These are phyloP conservation scores for Taiozyma sp. DNA, from an alignment of 1,139 yeast species.

Conservation along the genomic window DNA sequence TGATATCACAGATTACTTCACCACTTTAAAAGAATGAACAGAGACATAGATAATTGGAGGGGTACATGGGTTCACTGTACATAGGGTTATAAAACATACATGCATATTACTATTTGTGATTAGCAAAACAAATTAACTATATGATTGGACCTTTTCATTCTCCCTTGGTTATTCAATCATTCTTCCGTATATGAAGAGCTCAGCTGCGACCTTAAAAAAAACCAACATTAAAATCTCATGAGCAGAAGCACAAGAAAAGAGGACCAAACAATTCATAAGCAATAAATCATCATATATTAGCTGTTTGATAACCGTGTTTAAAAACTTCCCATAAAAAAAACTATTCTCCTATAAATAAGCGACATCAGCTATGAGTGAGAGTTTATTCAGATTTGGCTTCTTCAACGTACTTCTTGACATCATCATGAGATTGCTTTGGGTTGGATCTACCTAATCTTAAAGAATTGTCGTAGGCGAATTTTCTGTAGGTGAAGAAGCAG, in stretches of 20 bases:
- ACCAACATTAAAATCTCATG: neutral
- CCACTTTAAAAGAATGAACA: constrained; percentile 33
- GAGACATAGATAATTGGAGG: neutral
- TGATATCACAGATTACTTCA: constrained; percentile 76
- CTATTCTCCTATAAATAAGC: neutral
- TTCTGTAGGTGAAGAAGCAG: constrained; percentile 66
- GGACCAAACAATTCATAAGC: neutral
- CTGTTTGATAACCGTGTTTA: neutral
- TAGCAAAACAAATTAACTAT: neutral
- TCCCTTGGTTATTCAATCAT: neutral
- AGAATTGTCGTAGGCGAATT: constrained; percentile 59
- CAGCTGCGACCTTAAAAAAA: neutral
- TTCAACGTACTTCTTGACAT: constrained; percentile 44
- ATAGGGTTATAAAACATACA: neutral
- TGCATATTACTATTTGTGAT: neutral
- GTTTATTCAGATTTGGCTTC: constrained; percentile 7
- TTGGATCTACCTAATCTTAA: constrained; percentile 64
- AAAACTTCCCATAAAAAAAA: neutral
- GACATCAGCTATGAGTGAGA: neutral
- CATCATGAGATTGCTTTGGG: constrained; percentile 49
- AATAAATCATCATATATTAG: neutral
- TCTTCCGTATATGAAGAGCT: neutral
- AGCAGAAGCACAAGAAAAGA: neutral
- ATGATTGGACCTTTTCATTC: neutral
- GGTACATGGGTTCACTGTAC: neutral